phyloP scores from a whole-genome alignment of 225 moss, liverwort and hornwort genomes.

The Bryum argenteum region DNA sequence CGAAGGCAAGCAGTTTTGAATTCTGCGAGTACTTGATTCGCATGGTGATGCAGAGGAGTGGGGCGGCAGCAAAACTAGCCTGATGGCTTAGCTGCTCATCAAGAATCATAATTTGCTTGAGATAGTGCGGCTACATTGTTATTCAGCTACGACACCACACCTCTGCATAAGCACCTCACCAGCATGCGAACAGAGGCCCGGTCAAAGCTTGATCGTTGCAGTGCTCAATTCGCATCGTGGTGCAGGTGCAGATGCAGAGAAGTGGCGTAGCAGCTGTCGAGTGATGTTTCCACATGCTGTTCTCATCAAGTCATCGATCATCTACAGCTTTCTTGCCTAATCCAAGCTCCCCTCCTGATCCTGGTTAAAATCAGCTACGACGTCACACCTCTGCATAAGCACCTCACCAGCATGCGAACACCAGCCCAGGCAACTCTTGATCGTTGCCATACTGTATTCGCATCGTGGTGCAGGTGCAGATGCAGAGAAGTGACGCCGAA shows the following conservation, averaged over 20 bases:
- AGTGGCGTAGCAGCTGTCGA: conserved; percentile 33
- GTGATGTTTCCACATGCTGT: too few relatives aligned
- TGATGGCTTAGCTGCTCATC: too few relatives aligned
- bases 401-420: conserved; percentile 45
- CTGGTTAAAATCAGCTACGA: conserved; percentile 26
- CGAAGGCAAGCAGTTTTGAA: neutral
- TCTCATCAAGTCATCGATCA: too few relatives aligned
- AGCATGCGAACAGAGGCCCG: conserved; percentile 4
- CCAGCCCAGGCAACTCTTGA: conserved; percentile 11
- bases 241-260: conserved; percentile 68
- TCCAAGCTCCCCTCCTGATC: too few relatives aligned
- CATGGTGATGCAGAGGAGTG: conserved; percentile 59
- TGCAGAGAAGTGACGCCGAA: conserved; percentile 51
- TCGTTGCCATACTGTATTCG: neutral
- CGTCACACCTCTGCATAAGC: conserved; percentile 43
- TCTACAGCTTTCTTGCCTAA: too few relatives aligned
- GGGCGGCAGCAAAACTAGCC: conserved; percentile 21
- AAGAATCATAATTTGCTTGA: too few relatives aligned
- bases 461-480: conserved; percentile 63
- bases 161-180: conserved; percentile 57
- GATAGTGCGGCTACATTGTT: too few relatives aligned
- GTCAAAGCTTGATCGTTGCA: neutral
- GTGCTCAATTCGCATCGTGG: conserved; percentile 29
- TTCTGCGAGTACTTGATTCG: neutral
- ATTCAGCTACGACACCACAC: conserved; percentile 39